A percentile compares a stretch with the other conserved stretches of the same genome.
Evolutionary conservation across 768 basidiomycete genomes (phyloP).

Genomic region (Leccinellum luteum): DNA sequence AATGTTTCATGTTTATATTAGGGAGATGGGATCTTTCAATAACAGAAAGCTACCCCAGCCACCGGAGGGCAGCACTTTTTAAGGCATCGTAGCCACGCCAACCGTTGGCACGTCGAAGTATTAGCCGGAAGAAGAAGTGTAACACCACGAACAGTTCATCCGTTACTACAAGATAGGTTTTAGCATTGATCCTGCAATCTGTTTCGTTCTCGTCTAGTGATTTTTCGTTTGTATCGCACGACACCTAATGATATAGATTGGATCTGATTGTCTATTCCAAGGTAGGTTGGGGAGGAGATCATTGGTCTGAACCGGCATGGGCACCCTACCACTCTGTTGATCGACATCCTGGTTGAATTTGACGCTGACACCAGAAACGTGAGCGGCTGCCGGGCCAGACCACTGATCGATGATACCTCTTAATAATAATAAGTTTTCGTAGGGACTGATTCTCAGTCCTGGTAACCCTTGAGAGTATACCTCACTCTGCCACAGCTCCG

Average conservation of each 20-base stretch:
- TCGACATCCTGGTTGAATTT: neutral
- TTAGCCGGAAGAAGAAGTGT: conserved; percentile 12
- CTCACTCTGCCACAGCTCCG: too few relatives aligned
- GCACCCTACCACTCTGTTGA: neutral
- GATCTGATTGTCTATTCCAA: neutral
- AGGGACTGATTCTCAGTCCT: too few relatives aligned
- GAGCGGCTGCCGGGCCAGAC: neutral
- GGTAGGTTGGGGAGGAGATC: neutral
- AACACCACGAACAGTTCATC: conserved; percentile 9
- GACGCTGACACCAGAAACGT: neutral
- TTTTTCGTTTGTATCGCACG: conserved; percentile 13
- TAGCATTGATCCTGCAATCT: conserved; percentile 24
- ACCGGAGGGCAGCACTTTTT: conserved; percentile 79
- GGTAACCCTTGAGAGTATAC: too few relatives aligned
- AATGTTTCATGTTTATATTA: conserved; percentile 30
- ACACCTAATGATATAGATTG: neutral
- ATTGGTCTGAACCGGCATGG: neutral
- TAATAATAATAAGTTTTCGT: too few relatives aligned
- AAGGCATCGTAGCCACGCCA: conserved; percentile 4
- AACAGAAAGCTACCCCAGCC: conserved; percentile 97
- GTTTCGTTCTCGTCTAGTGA: conserved; percentile 14
- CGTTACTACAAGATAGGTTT: conserved; percentile 14
- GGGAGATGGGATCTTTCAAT: conserved; percentile 91
- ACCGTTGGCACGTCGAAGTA: conserved; percentile 3
- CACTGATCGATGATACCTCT: neutral